phyloP scores from a whole-genome alignment of 306 rosid species.

The Dalbergia cultrata region DNA sequence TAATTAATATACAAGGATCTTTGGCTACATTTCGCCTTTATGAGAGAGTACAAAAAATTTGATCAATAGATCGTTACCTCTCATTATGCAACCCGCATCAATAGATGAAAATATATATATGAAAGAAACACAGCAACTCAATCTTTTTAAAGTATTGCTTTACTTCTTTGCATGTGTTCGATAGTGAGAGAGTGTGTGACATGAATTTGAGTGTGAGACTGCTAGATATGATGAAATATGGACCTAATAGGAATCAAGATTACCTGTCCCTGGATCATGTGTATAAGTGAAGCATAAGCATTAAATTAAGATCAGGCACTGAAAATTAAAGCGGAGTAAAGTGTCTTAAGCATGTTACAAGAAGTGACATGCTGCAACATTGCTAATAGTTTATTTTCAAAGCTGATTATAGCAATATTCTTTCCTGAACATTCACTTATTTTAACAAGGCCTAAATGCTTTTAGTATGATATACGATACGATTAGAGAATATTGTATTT shows the following conservation, averaged over 20 bases:
- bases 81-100: constrained; percentile 22
- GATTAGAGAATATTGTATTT: constrained; percentile 31
- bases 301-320: constrained; percentile 36
- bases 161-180: constrained; percentile 14
- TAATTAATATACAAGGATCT: too few species aligned
- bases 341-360: constrained; percentile 51
- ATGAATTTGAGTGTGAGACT: background rate
- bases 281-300: constrained; percentile 36
- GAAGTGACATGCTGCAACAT: constrained; percentile 45
- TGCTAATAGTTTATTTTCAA: constrained; percentile 44
- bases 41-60: too few species aligned
- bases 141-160: background rate
- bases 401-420: constrained; percentile 53
- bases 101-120: background rate
- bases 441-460: constrained; percentile 43
- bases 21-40: too few species aligned
- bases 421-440: constrained; percentile 48
- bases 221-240: background rate
- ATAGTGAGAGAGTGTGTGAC: background rate
- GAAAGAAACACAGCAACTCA: background rate
- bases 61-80: background rate
- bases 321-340: constrained; percentile 48
- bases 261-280: constrained; percentile 25
- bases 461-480: constrained; percentile 45
- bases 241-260: background rate